A percentile compares a stretch with the other conserved stretches of the same genome.
These are phyloP conservation scores for Leccinum pachyderme DNA, from an alignment of 1,284 basidiomycete genomes.

Conservation along the genomic window DNA sequence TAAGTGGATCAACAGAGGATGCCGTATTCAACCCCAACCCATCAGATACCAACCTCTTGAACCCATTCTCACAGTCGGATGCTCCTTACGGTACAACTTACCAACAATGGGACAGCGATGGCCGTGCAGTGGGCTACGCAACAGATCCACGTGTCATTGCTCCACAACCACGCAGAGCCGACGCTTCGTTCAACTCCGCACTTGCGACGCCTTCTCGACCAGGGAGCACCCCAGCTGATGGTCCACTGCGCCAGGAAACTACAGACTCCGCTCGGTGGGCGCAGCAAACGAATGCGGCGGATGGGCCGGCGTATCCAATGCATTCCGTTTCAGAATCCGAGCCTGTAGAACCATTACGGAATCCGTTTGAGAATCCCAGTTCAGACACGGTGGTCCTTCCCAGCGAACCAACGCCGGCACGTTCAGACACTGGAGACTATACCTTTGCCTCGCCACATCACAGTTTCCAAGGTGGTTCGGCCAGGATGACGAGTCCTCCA, in stretches of 20 bases:
- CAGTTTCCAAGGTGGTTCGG: constrained; percentile 19
- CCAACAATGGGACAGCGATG: constrained; percentile 39
- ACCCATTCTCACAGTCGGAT: constrained; percentile 22
- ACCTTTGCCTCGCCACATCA: constrained; percentile 25
- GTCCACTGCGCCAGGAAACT: constrained; percentile 23
- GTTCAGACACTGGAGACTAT: constrained; percentile 18
- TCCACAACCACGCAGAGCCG: constrained; percentile 39
- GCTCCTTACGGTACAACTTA: constrained; percentile 27
- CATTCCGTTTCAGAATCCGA: constrained; percentile 20
- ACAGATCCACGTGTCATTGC: constrained; percentile 35
- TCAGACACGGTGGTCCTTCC: constrained; percentile 20
- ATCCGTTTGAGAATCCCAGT: constrained; percentile 22
- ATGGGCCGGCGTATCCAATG: constrained; percentile 26
- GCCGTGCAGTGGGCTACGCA: constrained; percentile 37
- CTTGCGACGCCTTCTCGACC: constrained; percentile 14
- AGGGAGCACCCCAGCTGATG: constrained; percentile 10
- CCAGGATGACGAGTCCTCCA: constrained; percentile 17
- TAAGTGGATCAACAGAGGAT: constrained; percentile 29
- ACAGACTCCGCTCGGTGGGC: constrained; percentile 31
- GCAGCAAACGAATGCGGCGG: constrained; percentile 24
- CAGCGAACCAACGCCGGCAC: constrained; percentile 8
- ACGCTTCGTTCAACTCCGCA: constrained; percentile 9
- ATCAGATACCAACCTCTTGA: constrained; percentile 44
- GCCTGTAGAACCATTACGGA: constrained; percentile 15
- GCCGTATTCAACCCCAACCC: constrained; percentile 36